Evolutionary conservation across 768 basidiomycete species (phyloP), one percentile per base, ranked within the genome.

Genomic region (Boletus speciosus): DNA sequence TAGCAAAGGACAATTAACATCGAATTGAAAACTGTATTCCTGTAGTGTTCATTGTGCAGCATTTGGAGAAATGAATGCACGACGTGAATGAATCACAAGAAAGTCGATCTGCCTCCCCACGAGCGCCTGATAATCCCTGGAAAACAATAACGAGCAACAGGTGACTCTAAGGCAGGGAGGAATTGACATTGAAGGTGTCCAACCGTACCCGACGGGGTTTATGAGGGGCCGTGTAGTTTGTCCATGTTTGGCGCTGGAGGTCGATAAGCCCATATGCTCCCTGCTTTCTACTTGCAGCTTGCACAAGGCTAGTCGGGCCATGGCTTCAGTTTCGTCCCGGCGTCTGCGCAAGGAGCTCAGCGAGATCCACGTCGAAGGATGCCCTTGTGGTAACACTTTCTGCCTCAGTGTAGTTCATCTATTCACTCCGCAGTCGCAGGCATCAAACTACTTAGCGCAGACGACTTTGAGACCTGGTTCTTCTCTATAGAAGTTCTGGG

Each of bases 401-500:
- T 19, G 15, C 36, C 29, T 35, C 14, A 9, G 15, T 25, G 3
- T 38, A 12, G 19, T 38, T n/a, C 41, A 39, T 48, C 36, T 15
- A 38, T 40, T 61, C 23, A 55, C 56, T n/a, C 16, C 31, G 15
- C 14, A 49, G 34, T 37, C 19, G 0, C 63, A 88, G 90, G 92
- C 36, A 90, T 93, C 61, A 80, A 74, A 52, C 78, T 93, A 25
- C 63, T 89, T 39, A 78, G 79, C 49, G 89, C 90, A 5, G 88
- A 92, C 49, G 84, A 93, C 72, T 85, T 92, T 61, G 71, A 79
- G 58, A 84, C 78, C 29, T 94, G 92, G 92, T 69, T 77, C 62
- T 83, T 94, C 65, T 79, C 84, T 3, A 83, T 94, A 64, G 83
- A 90, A 68, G 86, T 93, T 49, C 80, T 92, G 76, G 93, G 93